Evolutionary conservation across 371 early-diverging fungal species (phyloP).

Genomic region (Saksenaea oblongispora): DNA sequence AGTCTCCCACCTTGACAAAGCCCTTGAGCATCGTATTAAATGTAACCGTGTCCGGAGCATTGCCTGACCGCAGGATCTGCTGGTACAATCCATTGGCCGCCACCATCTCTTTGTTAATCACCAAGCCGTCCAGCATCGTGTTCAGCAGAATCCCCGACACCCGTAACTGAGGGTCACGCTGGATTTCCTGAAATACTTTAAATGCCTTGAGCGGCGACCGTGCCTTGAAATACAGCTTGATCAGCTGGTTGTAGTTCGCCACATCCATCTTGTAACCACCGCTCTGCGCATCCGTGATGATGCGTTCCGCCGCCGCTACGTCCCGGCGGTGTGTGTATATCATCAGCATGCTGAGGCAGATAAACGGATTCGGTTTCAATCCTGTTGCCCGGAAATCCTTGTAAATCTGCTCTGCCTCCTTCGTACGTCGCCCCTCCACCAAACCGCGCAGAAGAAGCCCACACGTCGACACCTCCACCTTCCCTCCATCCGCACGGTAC

Average conservation of each 20-base stretch:
- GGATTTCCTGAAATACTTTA: slow-evolving; percentile 32
- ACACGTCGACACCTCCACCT: slow-evolving; percentile 33
- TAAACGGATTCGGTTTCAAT: slow-evolving; percentile 23
- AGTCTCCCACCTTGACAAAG: slow-evolving; percentile 24
- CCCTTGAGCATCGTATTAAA: slow-evolving; percentile 54
- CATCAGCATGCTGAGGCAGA: slow-evolving; percentile 34
- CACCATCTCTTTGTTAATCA: slow-evolving; percentile 37
- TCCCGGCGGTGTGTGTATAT: slow-evolving; percentile 37
- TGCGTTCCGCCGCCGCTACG: slow-evolving; percentile 25
- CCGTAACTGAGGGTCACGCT: slow-evolving; percentile 26
- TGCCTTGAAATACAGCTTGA: slow-evolving; percentile 45
- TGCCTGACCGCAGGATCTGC: slow-evolving; percentile 31
- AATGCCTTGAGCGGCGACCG: slow-evolving; percentile 32
- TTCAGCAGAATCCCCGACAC: slow-evolving; percentile 43
- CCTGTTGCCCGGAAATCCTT: slow-evolving; percentile 29
- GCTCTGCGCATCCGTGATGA: slow-evolving; percentile 25
- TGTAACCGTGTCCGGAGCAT: slow-evolving; percentile 41
- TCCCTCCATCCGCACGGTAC: slow-evolving; percentile 8
- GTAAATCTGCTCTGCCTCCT: slow-evolving; percentile 34
- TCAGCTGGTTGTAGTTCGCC: slow-evolving; percentile 36
- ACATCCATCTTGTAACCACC: slow-evolving; percentile 35
- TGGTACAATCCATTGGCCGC: slow-evolving; percentile 36
- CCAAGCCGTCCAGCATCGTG: slow-evolving; percentile 48
- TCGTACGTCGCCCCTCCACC: slow-evolving; percentile 21
- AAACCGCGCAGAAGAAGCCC: slow-evolving; percentile 39